Base-by-base conservation (phyloP, 1,139 yeast genomes). In the Pichia sp. region DNA sequence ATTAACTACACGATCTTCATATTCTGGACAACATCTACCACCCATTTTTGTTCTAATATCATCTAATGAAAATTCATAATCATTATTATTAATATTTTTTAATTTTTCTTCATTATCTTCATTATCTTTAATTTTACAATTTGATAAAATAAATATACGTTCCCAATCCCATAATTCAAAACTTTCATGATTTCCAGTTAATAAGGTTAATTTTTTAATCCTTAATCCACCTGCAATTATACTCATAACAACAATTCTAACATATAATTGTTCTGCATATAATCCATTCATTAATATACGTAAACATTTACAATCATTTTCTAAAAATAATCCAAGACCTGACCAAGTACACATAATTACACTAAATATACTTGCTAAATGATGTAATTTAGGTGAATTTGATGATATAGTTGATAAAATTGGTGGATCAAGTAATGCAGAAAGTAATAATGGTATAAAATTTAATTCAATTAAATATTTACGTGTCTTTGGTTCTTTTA, bases 261-360 rank as follows among this genome's bases (percentile, higher is more conserved):
- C 66, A 21, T 67, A 62, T 2, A 70, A 60, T 19, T 75, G 68
- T 1, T 83, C 82, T 41, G 79, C 76, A 23, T 68, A 67, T 41
- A 89, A 63, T 55, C 89, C 81, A 30, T 71, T 65, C 2, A 89
- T 64, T 28, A 91, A 64, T 42, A 78, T 77, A 33, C 64, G 65
- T 16, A 91, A 54, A 24, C 82, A 73, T 40, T 68, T 68, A 51
- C 78, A 82, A 45, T 76, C 62, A 50, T 80, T 68, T 42, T 74
- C 69, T 0, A 86, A 72, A 51, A 81, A 74, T 8, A 83, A 74
- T 50, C 83, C 71, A 11, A 88, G 57, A 0, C 98, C 98, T 16
- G 84, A 72, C 78, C 93, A 83, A 35, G 78, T 73, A 47, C 85
- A 82, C 38, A 91, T 62, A 23, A 86, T 62, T 3, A 74, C 60